A percentile compares a stretch with the other conserved stretches of the same genome.
Conservation (phyloP, 2,329 filamentous ascomycete genomes). For the Colletotrichum acutatum region DNA sequence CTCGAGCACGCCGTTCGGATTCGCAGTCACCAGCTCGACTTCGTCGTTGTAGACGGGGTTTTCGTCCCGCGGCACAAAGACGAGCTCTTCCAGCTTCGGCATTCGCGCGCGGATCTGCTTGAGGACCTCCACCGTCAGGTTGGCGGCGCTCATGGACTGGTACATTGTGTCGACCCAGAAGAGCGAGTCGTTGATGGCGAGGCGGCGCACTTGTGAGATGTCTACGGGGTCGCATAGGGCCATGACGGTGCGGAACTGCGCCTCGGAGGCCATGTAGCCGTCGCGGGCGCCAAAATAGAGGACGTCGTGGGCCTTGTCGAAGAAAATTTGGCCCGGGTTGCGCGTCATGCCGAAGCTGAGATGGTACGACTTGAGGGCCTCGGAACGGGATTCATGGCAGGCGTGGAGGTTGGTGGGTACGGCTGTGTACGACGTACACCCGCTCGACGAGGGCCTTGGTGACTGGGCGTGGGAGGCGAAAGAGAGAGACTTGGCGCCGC, state of each 20-base stretch:
- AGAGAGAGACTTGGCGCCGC: constrained; percentile 47
- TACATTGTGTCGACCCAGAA: constrained; percentile 49
- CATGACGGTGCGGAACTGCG: constrained; percentile 58
- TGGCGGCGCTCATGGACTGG: constrained; percentile 51
- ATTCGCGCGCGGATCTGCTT: constrained; percentile 50
- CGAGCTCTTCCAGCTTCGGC: constrained; percentile 52
- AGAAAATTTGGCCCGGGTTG: constrained; percentile 53
- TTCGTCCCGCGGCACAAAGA: constrained; percentile 55
- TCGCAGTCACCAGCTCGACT: constrained; percentile 37
- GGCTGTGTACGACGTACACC: constrained; percentile 54
- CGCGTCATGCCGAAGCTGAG: constrained; percentile 55
- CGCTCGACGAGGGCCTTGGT: constrained; percentile 39
- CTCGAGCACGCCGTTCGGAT: constrained; percentile 43
- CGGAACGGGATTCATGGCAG: constrained; percentile 57
- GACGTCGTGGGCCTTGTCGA: constrained; percentile 54
- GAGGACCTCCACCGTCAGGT: constrained; percentile 53
- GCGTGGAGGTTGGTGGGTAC: constrained; percentile 58
- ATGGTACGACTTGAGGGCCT: constrained; percentile 54
- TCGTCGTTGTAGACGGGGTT: constrained; percentile 46
- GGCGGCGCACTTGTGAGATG: constrained; percentile 51
- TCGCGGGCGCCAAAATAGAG: constrained; percentile 59
- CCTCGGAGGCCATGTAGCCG: constrained; percentile 57
- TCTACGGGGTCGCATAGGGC: constrained; percentile 53
- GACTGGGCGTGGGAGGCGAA: constrained; percentile 16
- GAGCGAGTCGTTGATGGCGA: constrained; percentile 59